Base-by-base conservation (phyloP, 2,329 filamentous ascomycete species). In the Pseudocercospora cruenta region DNA sequence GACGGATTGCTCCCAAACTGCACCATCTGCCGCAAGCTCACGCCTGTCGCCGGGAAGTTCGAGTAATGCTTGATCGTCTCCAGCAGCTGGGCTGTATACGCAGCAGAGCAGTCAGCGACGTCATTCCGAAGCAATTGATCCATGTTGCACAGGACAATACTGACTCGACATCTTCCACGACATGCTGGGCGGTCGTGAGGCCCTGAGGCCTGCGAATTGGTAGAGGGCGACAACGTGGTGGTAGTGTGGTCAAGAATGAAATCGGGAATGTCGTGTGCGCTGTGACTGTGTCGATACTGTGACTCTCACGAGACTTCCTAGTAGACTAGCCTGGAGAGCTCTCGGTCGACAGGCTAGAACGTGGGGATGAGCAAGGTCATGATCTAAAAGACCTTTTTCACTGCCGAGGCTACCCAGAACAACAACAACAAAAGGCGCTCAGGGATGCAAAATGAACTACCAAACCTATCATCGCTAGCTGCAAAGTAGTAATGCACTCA, bases 11-110 rank as follows among this genome's bases (percentile, higher is more conserved):
- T 93, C 77, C 94, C 94, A 80, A 98, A 98, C 80, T 98, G 94
- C 66, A 98, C 94, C 95, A 99, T 99, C 86, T 99, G 95, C 79
- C 95, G 88, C 81, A 99, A 86, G 79, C 94, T 97, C 75, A 96
- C 92, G 76, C 95, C 95, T 14, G 95, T 99, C 68, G 95, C 95
- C 71, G 95, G 95, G 81, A 98, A 99, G 81, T 89, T 93, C 80
- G 93, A 70, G 65, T 75, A 76, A 66, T 76, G 74, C 69, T 75
- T 74, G 71, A 76, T 76, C 63, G 74, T 73, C 54, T 74, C 68
- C 68, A 72, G 71, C 71, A 75, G 65, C 66, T 72, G 70, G 39
- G 72, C 70, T 69, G 47, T 65, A 66, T 60, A 60, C 51, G 58
- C 43, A 66, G 22, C 19, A 58, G 36, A 31, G 54, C 36, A 28